Evolutionary conservation across 805 yeast species (phyloP).

Genomic region (Yamadazyma kitorensis): DNA sequence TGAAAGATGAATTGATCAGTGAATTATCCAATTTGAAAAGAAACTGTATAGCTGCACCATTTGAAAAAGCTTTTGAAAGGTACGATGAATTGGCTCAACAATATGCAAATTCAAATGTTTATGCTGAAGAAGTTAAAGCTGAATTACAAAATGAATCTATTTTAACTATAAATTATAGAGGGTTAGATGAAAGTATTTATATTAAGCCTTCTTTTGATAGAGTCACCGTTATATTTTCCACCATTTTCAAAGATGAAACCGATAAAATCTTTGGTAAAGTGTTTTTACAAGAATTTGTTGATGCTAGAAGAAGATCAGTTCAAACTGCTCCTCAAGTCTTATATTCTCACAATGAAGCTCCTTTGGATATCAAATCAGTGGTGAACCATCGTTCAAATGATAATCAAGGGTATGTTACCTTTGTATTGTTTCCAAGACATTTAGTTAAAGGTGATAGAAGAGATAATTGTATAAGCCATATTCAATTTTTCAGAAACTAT

Average conservation of each 20-base stretch:
- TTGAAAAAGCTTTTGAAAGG: slow-evolving; percentile 77
- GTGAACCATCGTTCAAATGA: slow-evolving; percentile 34
- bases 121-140: slow-evolving; percentile 42
- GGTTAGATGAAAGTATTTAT: slow-evolving; percentile 79
- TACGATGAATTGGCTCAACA: slow-evolving; percentile 64
- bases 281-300: slow-evolving; percentile 89
- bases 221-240: slow-evolving; percentile 93
- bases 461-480: slow-evolving; percentile 87
- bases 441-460: slow-evolving; percentile 58
- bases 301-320: slow-evolving; percentile 91
- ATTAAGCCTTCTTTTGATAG: slow-evolving; percentile 92
- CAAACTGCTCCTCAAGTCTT: slow-evolving; percentile 98
- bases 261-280: slow-evolving; percentile 90
- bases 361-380: slow-evolving; percentile 59
- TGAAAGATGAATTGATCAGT: slow-evolving; percentile 49
- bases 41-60: slow-evolving; percentile 89
- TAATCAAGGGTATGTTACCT: slow-evolving; percentile 54
- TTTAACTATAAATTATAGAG: slow-evolving; percentile 79
- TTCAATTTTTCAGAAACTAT: slow-evolving; percentile 89
- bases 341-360: slow-evolving; percentile 88
- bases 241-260: slow-evolving; percentile 93
- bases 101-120: slow-evolving; percentile 41
- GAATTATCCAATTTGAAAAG: slow-evolving; percentile 77
- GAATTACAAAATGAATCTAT: slow-evolving; percentile 53
- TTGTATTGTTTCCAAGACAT: slow-evolving; percentile 83